Base-by-base conservation (phyloP, 2,329 filamentous ascomycete species). In the Xylaria sp. region DNA sequence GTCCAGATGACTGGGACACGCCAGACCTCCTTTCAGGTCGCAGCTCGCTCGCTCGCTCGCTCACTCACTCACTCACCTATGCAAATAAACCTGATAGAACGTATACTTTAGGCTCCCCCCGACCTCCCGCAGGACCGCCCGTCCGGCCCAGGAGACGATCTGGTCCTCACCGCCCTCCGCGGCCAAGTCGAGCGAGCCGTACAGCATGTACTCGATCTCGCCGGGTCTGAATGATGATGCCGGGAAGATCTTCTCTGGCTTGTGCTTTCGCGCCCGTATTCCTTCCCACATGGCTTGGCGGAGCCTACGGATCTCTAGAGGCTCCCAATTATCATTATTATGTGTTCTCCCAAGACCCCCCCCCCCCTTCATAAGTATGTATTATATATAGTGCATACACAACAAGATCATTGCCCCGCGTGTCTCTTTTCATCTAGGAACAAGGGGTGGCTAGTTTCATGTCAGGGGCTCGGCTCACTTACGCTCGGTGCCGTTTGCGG, bases 261-360 rank as follows among this genome's bases (percentile, higher is more conserved):
- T 71, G 63, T 80, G 78, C 53, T 64, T 74, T 38, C 78, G 69
- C 37, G 69, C 66, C 50, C 64, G 61, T 18, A 78, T 71, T 18
- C 63, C 59, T 11, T 74, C 68, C 76, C 77, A 78, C 77, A 79
- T 80, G 20, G 69, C 64, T 17, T 59, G 57, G 34, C 78, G 71
- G 22, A 79, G 58, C 39, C 64, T 63, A 3, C 69, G 69, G 44
- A 80, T 75, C 38, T 76, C 77, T 79, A 47, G 18, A 20, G 20
- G 13, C 22, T 4, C 7, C 4, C 19, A n/a, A n/a, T n/a, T n/a
- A 21, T 38, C 4, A n/a, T 44, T 44, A 44, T n/a, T n/a, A n/a
- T n/a, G n/a, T n/a, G n/a, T n/a, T n/a, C n/a, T n/a, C n/a, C n/a
- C n/a, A n/a, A n/a, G n/a, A n/a, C n/a, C n/a, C n/a, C n/a, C n/a